Evolutionary conservation across 2,329 filamentous ascomycete genomes (phyloP), one percentile per base, ranked within the genome.

Genomic region (Hansfordia pulvinata): DNA sequence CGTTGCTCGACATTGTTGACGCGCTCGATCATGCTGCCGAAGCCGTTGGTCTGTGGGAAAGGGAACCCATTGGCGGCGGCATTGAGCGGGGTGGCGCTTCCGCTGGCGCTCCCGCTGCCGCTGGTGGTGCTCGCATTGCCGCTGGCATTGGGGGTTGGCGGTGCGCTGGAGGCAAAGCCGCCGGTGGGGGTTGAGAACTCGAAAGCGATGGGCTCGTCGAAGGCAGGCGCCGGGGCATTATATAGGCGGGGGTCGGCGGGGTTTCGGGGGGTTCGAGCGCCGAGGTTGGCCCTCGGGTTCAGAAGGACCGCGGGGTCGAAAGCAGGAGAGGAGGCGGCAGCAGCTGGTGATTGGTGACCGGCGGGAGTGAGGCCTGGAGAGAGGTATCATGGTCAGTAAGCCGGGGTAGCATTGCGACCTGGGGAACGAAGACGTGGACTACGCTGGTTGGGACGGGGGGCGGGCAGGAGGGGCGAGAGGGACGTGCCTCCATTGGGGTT

Each of bases 1-100:
- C 85, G 77, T 27, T 76, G 65, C 37, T 81, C 67, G 10, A 92
- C 69, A 37, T 77, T 75, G 46, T 86, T 82, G 46, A 85, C 62
- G 17, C 72, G 68, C 49, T 92, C 82, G 23, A 93, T 70, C 55
- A 85, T 70, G 29, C 55, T 54, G 8, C 64, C 61, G 37, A 71
- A 63, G 15, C 69, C 67, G 26, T 44, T 49, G 14, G 37, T 25
- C 14, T 36, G 35, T 10, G 34, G 27, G 10, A 20, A 35, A 10
- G 34, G 27, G 10, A 20, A 11, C 8, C 25, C 13, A 11, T 37
- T 31, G 13, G 30, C 35, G 25, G 32, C 35, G 10, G 33, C 24
- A 23, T 29, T 19, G 25, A 18, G 26, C 19, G 27, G 32, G 11
- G 23, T 39, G 26, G 19, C 20, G 5, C 20, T 21, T 10, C n/a